Evolutionary conservation across 345 rosid genomes (phyloP), one percentile per base, ranked within the genome.

Genomic region (Microthlaspi erraticum): DNA sequence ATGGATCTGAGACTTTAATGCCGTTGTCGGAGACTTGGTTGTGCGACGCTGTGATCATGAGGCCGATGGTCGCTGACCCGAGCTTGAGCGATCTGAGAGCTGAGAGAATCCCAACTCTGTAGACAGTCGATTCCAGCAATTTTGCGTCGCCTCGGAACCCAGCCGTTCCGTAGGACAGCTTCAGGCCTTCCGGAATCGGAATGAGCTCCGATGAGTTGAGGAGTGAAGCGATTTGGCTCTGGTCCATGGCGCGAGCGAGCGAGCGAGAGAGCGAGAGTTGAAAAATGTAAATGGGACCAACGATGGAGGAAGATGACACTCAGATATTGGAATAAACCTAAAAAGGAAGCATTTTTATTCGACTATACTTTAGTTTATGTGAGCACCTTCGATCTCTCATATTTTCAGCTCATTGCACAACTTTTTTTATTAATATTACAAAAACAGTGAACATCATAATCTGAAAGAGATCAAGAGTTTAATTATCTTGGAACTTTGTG

Each of bases 1-100:
- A 80, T 10, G 99, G 95, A 68, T 91, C 99, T 13, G 91, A 74
- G 63, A 94, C 78, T 77, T 94, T 94, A 76, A 91, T 77, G 45
- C 99, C 99, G 66, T 94, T 91, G 64, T 94, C 97, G n/a, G 82
- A 78, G 61, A 81, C 82, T 78, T 83, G 57, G 70, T 93, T 94
- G 79, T 91, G 99, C 3, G 97, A 94, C 14, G 97, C 99, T 2
- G 99, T 91, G 87, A 94, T 87, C 97, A 94, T 83, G 70, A 94
- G 80, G 5, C 99, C 99, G 58, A 85, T 71, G 73, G 80, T 79
- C 1, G 89, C 66, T 49, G 79, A 55, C 2, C 66, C 78, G 53
- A 93, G 91, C 73, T 88, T 86, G 36, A 94, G 68, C 4, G 99
- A 91, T 71, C 99, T 73, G 64, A 91, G 87, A 55, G 97, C 85